phyloP scores from a whole-genome alignment of 371 early-diverging fungal genomes.

The Chytridium lagenaria region DNA sequence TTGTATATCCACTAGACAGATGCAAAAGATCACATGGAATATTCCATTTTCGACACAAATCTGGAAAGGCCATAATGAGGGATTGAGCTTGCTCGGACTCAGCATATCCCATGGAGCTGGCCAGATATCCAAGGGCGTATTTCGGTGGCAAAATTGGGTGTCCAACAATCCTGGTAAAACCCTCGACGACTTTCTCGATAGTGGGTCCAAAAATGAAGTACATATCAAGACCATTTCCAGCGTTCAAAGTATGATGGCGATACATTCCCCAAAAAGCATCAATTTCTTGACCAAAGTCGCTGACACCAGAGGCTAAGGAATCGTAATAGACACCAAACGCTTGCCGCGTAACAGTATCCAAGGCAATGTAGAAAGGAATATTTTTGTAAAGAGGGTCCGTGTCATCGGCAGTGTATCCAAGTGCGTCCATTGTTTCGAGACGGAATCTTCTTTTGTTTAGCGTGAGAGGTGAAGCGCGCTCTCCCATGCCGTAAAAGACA shows the following conservation, averaged over 20 bases:
- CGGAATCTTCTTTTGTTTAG: conserved; percentile 59
- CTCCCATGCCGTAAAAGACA: conserved; percentile 59
- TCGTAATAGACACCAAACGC: conserved; percentile 67
- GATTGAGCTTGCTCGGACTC: conserved; percentile 64
- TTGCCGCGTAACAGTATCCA: conserved; percentile 43
- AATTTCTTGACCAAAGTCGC: conserved; percentile 58
- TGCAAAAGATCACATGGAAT: conserved; percentile 71
- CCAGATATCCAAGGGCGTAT: conserved; percentile 65
- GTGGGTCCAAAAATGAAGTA: conserved; percentile 63
- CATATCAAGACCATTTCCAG: conserved; percentile 54
- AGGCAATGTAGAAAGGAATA: conserved; percentile 58
- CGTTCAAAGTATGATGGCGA: conserved; percentile 25
- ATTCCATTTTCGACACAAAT: conserved; percentile 48
- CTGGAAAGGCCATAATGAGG: conserved; percentile 53
- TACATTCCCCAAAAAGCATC: conserved; percentile 66
- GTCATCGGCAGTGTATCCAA: conserved; percentile 63
- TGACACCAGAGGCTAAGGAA: conserved; percentile 48
- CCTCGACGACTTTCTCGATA: conserved; percentile 49
- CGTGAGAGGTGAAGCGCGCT: conserved; percentile 57
- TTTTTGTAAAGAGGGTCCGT: conserved; percentile 70
- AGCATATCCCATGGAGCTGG: conserved; percentile 69
- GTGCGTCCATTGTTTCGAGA: conserved; percentile 59
- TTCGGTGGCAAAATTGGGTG: conserved; percentile 60
- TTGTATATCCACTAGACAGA: conserved; percentile 67
- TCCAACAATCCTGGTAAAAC: conserved; percentile 54